These are phyloP conservation scores for Cryptococcus sp. DNA, from an alignment of 1,284 basidiomycete genomes.

Conservation along the genomic window DNA sequence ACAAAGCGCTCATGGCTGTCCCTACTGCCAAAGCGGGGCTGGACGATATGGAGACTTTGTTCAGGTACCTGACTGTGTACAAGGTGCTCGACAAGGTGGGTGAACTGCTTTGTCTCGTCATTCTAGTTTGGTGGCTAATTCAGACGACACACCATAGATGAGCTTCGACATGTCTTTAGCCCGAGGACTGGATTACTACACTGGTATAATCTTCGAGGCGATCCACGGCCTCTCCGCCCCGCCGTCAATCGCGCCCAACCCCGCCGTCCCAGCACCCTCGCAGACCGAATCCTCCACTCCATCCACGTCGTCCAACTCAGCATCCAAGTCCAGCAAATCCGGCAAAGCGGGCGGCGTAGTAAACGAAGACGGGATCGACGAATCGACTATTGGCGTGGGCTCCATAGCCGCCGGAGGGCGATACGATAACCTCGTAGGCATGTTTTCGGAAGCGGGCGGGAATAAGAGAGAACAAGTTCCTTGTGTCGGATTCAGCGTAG, in stretches of 20 bases:
- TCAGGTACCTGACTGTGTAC: slow-evolving; percentile 81
- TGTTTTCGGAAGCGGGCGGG: slow-evolving; percentile 81
- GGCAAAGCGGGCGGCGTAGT: slow-evolving; percentile 28
- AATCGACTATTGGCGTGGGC: slow-evolving; percentile 89
- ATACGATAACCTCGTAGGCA: slow-evolving; percentile 95
- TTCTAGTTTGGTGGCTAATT: neutral
- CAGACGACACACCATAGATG: slow-evolving; percentile 59
- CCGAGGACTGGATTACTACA: slow-evolving; percentile 97
- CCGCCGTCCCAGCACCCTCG: slow-evolving; percentile 52
- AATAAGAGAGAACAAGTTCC: slow-evolving; percentile 65
- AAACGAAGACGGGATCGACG: slow-evolving; percentile 85
- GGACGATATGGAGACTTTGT: slow-evolving; percentile 85
- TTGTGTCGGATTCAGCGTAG: slow-evolving; percentile 92
- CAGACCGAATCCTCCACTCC: slow-evolving; percentile 48
- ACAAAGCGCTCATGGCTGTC: slow-evolving; percentile 70
- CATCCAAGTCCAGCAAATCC: slow-evolving; percentile 56
- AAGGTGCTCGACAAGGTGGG: slow-evolving; percentile 73
- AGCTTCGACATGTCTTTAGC: slow-evolving; percentile 97
- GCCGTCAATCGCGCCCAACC: slow-evolving; percentile 68
- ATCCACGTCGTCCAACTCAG: slow-evolving; percentile 43
- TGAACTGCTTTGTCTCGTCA: slow-evolving; percentile 3
- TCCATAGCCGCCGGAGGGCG: slow-evolving; percentile 96
- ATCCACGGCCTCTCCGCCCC: slow-evolving; percentile 91
- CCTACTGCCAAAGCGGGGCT: slow-evolving; percentile 78
- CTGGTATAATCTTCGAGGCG: slow-evolving; percentile 98